Conservation (phyloP, 768 basidiomycete species). For the Termitomyces sp. region DNA sequence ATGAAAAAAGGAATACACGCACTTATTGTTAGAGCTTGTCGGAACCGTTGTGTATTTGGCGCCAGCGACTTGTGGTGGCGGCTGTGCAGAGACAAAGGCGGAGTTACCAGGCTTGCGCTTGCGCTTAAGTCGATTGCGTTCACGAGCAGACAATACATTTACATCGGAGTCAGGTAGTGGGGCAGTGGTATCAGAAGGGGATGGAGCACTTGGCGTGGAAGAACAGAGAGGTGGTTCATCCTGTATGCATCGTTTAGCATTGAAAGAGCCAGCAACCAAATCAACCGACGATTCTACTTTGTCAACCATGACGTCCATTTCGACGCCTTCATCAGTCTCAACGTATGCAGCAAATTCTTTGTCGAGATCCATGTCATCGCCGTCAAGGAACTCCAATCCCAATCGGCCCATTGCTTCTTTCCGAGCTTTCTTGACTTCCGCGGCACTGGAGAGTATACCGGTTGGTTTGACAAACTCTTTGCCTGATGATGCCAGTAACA, state of each 20-base stretch:
- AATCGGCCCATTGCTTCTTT: slow-evolving; percentile 87
- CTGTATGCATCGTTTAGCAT: slow-evolving; percentile 30
- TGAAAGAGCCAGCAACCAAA: slow-evolving; percentile 40
- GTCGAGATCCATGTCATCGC: slow-evolving; percentile 83
- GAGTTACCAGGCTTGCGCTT: slow-evolving; percentile 88
- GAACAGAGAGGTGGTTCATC: slow-evolving; percentile 42
- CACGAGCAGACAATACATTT: slow-evolving; percentile 77
- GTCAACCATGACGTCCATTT: slow-evolving; percentile 29
- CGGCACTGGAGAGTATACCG: slow-evolving; percentile 66
- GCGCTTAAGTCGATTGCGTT: slow-evolving; percentile 90
- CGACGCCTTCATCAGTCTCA: slow-evolving; percentile 37
- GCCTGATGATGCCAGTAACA: slow-evolving; percentile 89
- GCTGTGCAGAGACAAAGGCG: slow-evolving; percentile 70
- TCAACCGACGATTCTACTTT: slow-evolving; percentile 37
- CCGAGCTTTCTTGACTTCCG: slow-evolving; percentile 83
- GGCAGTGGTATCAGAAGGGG: slow-evolving; percentile 46
- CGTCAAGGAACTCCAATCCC: slow-evolving; percentile 83
- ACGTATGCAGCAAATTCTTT: slow-evolving; percentile 70
- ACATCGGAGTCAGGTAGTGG: slow-evolving; percentile 44
- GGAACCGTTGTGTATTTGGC: slow-evolving; percentile 63
- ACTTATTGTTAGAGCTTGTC: slow-evolving; percentile 50
- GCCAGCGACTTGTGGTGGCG: slow-evolving; percentile 56
- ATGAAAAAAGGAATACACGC: slow-evolving; percentile 29
- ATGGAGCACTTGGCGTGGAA: slow-evolving; percentile 45
- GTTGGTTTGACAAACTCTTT: slow-evolving; percentile 83